A percentile compares a stretch with the other conserved stretches of the same genome.
These are phyloP conservation scores for Sporothrix brasiliensis DNA, from an alignment of 2,329 filamentous ascomycete genomes.

Conservation along the genomic window DNA sequence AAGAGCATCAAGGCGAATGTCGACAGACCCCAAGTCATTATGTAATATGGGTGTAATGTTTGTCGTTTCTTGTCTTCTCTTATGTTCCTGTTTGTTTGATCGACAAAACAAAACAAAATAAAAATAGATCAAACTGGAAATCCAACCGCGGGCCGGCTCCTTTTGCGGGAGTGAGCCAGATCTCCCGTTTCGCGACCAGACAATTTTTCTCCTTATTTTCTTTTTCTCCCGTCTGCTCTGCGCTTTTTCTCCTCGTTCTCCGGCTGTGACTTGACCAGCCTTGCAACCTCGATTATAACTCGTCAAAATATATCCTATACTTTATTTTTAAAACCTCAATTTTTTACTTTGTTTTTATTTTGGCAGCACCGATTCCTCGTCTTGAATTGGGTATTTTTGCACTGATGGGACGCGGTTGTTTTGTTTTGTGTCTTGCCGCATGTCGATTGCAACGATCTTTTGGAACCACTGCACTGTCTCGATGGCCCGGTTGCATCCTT, in stretches of 20 bases:
- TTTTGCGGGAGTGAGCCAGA: constrained; percentile 19
- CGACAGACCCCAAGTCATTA: constrained; percentile 73
- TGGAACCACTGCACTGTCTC: neutral
- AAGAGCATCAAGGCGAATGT: constrained; percentile 99
- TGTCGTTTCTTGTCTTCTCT: neutral
- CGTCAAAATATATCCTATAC: constrained; percentile 11
- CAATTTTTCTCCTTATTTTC: neutral
- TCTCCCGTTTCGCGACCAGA: neutral
- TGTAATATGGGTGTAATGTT: constrained; percentile 49
- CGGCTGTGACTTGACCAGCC: neutral
- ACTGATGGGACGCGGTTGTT: neutral
- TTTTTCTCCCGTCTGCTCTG: neutral
- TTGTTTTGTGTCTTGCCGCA: neutral
- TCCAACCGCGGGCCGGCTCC: neutral
- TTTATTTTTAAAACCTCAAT: constrained; percentile 13
- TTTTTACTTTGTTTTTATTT: neutral
- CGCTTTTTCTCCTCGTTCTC: neutral
- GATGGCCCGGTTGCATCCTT: neutral
- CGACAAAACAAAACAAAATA: constrained; percentile 7
- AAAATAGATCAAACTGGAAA: neutral
- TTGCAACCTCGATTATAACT: neutral
- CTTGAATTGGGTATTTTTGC: neutral
- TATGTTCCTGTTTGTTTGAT: constrained; percentile 22
- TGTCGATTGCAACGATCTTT: neutral
- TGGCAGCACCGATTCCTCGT: neutral